These are phyloP conservation scores for Shiraia sp. DNA, from an alignment of 2,329 filamentous ascomycete genomes.

Conservation along the genomic window DNA sequence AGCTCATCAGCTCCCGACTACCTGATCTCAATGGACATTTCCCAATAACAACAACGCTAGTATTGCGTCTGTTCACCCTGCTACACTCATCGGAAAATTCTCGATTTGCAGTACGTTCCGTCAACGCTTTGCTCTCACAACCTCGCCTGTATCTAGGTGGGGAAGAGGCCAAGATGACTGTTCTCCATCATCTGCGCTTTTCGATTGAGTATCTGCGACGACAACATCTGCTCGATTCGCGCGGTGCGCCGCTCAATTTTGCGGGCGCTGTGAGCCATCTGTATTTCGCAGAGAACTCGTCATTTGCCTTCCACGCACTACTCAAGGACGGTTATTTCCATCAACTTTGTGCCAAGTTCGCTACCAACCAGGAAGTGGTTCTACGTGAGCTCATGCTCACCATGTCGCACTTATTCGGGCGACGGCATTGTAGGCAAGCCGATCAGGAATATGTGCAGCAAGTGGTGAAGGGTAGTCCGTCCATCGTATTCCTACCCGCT, in stretches of 20 bases:
- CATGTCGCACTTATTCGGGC: conserved; percentile 71
- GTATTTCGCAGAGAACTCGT: conserved; percentile 75
- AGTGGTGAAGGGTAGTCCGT: conserved; percentile 61
- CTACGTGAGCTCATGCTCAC: conserved; percentile 68
- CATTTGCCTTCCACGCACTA: conserved; percentile 76
- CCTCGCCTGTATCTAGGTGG: conserved; percentile 72
- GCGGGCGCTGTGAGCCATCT: conserved; percentile 71
- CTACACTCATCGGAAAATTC: conserved; percentile 68
- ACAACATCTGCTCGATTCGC: conserved; percentile 65
- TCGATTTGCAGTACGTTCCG: conserved; percentile 62
- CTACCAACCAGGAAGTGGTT: conserved; percentile 54
- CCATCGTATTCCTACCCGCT: conserved; percentile 66
- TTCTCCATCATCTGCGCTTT: conserved; percentile 77
- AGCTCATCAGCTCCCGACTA: conserved; percentile 72
- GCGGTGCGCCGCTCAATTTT: conserved; percentile 71
- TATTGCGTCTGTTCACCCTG: conserved; percentile 70
- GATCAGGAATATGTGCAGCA: conserved; percentile 54
- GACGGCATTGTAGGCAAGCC: conserved; percentile 55
- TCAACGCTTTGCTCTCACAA: conserved; percentile 71
- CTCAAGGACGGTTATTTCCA: conserved; percentile 73
- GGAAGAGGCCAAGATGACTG: conserved; percentile 66
- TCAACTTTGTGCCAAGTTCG: conserved; percentile 62
- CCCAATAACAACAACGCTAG: conserved; percentile 72
- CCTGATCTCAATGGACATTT: conserved; percentile 79
- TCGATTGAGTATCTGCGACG: conserved; percentile 78